Base-by-base conservation (phyloP, 306 rosid genomes). In the Lupinus albus region DNA sequence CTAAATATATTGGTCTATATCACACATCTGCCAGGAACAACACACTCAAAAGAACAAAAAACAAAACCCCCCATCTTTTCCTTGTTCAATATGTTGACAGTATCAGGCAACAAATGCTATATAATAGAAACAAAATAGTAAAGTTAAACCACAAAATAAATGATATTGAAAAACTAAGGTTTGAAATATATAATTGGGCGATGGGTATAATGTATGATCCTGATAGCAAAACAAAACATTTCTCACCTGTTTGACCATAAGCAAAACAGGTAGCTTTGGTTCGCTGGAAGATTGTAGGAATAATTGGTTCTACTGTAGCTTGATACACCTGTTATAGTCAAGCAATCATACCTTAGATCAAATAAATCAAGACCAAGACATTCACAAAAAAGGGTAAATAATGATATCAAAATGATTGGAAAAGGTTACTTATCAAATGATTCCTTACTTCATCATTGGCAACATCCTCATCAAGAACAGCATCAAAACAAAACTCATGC, bases 211-310 rank as follows among this genome's bases (percentile, higher is more conserved):
- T 46, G 49, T 48, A 35, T 3, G 17, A 61, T 17, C 2, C 4
- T 1, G 30, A 25, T 25, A 25, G 30, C 30, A 25, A 25, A 25
- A 25, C 4, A 3, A 73, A 38, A 74, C 74, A 65, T 32, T 28
- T 65, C 76, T 64, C 53, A 94, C 99, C 99, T 81, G 99, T 94
- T 71, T 94, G 99, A 52, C 99, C 99, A 78, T 94, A 94, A 70
- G 99, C 99, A 73, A 94, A 90, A 76, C 99, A 94, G 9, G 99
- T 94, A 75, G 99, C 99, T 78, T 94, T 94, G 72, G 99, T 91
- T 75, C 92, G 87, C 81, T 88, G 81, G 72, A 94, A 94, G 60
- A 94, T 94, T 72, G 85, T 88, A 72, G 99, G 99, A 76, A 94
- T 91, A 80, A 94, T 94, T 73, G 99, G 99, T 78, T 90, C 87